Conservation (phyloP, 768 basidiomycete species). For the Mycena maculata region DNA sequence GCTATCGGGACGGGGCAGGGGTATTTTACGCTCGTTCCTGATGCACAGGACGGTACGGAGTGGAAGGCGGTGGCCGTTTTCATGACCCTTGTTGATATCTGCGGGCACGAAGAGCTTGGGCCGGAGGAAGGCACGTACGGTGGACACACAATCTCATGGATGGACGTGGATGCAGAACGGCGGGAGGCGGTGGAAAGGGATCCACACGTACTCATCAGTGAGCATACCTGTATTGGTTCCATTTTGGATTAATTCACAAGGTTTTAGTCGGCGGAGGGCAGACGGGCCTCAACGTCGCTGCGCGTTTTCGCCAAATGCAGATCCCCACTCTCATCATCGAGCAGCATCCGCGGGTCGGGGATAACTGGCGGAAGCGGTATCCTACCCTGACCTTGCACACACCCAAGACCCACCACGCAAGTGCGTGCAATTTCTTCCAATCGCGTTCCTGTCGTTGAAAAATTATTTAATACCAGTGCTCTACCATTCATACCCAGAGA, state of each 20-base stretch:
- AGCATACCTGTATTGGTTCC: background rate
- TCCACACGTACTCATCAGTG: slow-evolving; percentile 45
- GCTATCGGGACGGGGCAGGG: slow-evolving; percentile 48
- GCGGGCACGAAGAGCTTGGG: slow-evolving; percentile 47
- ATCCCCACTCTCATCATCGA: slow-evolving; percentile 54
- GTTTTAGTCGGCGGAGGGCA: slow-evolving; percentile 55
- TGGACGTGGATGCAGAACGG: slow-evolving; percentile 49
- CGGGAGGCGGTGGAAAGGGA: slow-evolving; percentile 50
- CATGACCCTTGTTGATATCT: slow-evolving; percentile 47
- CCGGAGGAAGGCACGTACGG: slow-evolving; percentile 42
- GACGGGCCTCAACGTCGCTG: slow-evolving; percentile 53
- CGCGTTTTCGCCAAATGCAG: slow-evolving; percentile 53
- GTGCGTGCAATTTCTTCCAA: background rate
- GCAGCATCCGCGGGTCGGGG: slow-evolving; percentile 47
- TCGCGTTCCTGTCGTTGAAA: slow-evolving; percentile 33
- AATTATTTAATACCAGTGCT: slow-evolving; percentile 51
- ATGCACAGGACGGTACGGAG: background rate
- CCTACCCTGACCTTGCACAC: slow-evolving; percentile 56
- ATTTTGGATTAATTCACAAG: background rate
- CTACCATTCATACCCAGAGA: slow-evolving; percentile 51
- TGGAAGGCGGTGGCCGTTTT: slow-evolving; percentile 54
- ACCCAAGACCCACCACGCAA: slow-evolving; percentile 39
- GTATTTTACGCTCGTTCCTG: slow-evolving; percentile 46
- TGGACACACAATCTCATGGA: slow-evolving; percentile 49
- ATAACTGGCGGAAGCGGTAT: slow-evolving; percentile 58